A percentile compares a stretch with the other conserved stretches of the same genome.
Evolutionary conservation across 1,139 yeast genomes (phyloP).

Genomic region (Kodamaea derodonti): DNA sequence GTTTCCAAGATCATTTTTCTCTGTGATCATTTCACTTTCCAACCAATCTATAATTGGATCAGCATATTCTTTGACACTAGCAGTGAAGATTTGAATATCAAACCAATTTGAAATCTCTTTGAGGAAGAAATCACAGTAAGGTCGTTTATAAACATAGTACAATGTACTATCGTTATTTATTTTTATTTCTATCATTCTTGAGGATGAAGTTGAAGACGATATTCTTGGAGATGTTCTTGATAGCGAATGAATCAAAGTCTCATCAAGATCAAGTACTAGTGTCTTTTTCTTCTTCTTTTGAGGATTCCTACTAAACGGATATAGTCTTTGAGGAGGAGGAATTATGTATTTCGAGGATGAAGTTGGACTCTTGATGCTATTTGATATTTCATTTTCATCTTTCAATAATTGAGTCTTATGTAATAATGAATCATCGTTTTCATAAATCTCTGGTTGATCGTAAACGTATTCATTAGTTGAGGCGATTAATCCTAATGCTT

Average conservation of each 20-base stretch:
- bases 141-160: conserved; percentile 88
- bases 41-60: conserved; percentile 95
- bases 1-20: conserved; percentile 21
- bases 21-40: conserved; percentile 30
- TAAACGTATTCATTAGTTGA: conserved; percentile 3
- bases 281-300: conserved; percentile 51
- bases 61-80: conserved; percentile 91
- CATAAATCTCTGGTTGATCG: conserved; percentile 5
- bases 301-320: conserved; percentile 43
- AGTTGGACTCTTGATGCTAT: conserved; percentile 56
- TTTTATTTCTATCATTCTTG: conserved; percentile 83
- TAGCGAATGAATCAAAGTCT: conserved; percentile 87
- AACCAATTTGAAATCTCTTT: conserved; percentile 82
- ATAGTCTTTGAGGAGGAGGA: conserved; percentile 46
- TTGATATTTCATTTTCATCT: conserved; percentile 38
- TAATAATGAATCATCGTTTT: background rate
- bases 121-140: conserved; percentile 82
- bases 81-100: conserved; percentile 85
- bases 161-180: conserved; percentile 67
- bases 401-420: conserved; percentile 39
- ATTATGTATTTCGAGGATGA: conserved; percentile 45
- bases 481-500: conserved; percentile 13
- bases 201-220: conserved; percentile 38
- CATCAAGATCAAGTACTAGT: conserved; percentile 84
- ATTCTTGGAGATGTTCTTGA: conserved; percentile 56